Base-by-base conservation (phyloP, 352 stramenopile genomes). In the Phytophthora sansomeana region DNA sequence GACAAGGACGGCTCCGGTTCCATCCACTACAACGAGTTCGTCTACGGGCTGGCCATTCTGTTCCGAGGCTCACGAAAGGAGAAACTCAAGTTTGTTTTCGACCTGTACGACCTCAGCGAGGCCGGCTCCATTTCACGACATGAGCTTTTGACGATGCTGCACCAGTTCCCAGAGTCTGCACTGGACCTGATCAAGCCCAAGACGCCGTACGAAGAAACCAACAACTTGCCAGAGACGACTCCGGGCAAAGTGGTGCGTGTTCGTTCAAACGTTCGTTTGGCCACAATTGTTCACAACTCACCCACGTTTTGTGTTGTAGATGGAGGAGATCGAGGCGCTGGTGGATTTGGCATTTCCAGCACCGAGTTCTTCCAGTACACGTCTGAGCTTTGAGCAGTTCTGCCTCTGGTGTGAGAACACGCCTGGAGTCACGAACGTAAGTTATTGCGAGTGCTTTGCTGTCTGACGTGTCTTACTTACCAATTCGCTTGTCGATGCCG, bases 21-120 rank as follows among this genome's bases (percentile, higher is more conserved):
- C 14, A 93, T 98, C 42, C 77, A 89, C 60, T 97, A 96, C 71
- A 94, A 97, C 47, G 92, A 98, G 63, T 98, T 98, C 58, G 84
- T 98, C 46, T 89, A 85, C 36, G 94, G 93, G 0, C 70, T 98
- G 24, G 90, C 92, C 11, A 92, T 95, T 49, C 77, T 95, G 13
- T 86, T 89, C 43, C 83, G 91, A 36, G 94, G 94, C 1, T 92
- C 89, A 28, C 77, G 78, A 36, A 92, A 96, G 39, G 92, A 98
- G 60, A 97, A 97, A 33, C 83, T 98, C 51, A 89, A 95, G 62
- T 96, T 98, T 58, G 90, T 98, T 44, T 98, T 98, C 55, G 89
- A 97, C 52, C 78, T 98, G 44, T 97, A 97, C 72, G 94, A 98
- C 58, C 78, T 98, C 24, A 91, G 80, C 73, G 82, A 89, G 80